A percentile compares a stretch with the other conserved stretches of the same genome.
Conservation (phyloP, 495 filamentous ascomycete genomes). For the Trichoderma gamsii region DNA sequence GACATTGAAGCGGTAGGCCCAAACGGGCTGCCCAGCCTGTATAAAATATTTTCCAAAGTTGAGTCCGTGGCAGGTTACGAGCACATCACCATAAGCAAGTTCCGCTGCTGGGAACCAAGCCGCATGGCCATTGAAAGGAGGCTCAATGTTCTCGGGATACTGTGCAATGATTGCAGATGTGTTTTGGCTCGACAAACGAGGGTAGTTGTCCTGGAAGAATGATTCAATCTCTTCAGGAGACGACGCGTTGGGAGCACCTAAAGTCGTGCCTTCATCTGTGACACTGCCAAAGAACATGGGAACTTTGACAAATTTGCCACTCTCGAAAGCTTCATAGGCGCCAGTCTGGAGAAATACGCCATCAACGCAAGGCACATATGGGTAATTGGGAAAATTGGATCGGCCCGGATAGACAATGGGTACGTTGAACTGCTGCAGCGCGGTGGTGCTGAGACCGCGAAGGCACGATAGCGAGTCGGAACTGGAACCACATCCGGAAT, state of each 20-base stretch:
- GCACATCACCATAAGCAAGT: constrained; percentile 54
- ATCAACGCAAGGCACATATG: constrained; percentile 56
- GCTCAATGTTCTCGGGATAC: constrained; percentile 28
- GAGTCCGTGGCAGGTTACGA: constrained; percentile 55
- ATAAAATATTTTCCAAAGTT: constrained; percentile 14
- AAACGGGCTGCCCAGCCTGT: constrained; percentile 20
- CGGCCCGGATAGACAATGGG: constrained; percentile 40
- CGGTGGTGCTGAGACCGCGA: constrained; percentile 37
- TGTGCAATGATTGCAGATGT: constrained; percentile 32
- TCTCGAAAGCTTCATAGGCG: constrained; percentile 52
- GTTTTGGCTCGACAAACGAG: constrained; percentile 40
- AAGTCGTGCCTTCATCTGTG: constrained; percentile 58
- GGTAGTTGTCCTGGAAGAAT: constrained; percentile 46
- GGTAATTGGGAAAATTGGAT: constrained; percentile 41
- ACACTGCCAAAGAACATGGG: constrained; percentile 66
- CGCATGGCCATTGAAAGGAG: constrained; percentile 24
- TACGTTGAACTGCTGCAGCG: constrained; percentile 49
- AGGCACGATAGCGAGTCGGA: constrained; percentile 44
- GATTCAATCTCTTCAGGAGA: constrained; percentile 39
- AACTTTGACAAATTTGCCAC: constrained; percentile 59
- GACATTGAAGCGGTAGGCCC: constrained; percentile 30
- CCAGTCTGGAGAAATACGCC: constrained; percentile 52
- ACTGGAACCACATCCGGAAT: constrained; percentile 28
- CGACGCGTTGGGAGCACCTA: constrained; percentile 35
- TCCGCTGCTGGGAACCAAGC: constrained; percentile 40